These are phyloP conservation scores for Flammula alnicola DNA, from an alignment of 1,284 basidiomycete genomes.

Conservation along the genomic window DNA sequence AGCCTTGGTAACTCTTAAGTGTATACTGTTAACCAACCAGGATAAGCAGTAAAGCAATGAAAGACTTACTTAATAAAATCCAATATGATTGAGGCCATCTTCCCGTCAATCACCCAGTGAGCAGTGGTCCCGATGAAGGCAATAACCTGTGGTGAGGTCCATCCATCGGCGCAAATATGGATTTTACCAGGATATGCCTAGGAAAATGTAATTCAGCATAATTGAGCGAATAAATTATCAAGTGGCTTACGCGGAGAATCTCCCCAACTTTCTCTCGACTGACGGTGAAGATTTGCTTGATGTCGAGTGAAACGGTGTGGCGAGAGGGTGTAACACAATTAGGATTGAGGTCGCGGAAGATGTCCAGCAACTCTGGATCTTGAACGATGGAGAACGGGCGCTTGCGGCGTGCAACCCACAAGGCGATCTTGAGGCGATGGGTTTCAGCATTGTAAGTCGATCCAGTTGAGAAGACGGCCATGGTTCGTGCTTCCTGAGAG, in stretches of 20 bases:
- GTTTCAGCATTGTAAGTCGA: too few relatives aligned
- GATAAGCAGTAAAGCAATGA: background rate
- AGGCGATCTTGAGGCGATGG: too few relatives aligned
- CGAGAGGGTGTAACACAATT: conserved; percentile 14
- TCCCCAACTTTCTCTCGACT: conserved; percentile 1
- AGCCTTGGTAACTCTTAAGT: conserved; percentile 9
- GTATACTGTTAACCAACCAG: background rate
- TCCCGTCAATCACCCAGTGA: conserved; percentile 10
- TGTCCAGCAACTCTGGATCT: conserved; percentile 26
- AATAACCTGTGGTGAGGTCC: conserved; percentile 17
- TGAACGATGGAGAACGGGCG: conserved; percentile 25
- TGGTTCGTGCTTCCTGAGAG: too few relatives aligned
- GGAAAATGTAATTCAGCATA: background rate
- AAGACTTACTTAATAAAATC: conserved; percentile 10
- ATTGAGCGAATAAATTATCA: background rate
- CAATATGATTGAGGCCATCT: conserved; percentile 1
- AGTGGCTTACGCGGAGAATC: background rate
- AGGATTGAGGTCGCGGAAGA: conserved; percentile 25
- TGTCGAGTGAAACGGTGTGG: conserved; percentile 12
- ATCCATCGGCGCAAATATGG: conserved; percentile 16
- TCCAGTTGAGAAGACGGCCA: too few relatives aligned
- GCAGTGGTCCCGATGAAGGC: conserved; percentile 15
- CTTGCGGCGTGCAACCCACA: too few relatives aligned
- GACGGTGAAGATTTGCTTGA: conserved; percentile 3
- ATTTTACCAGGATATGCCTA: conserved; percentile 11